Percentiles rank a stretch among this genome's conserved stretches.
Conservation (phyloP, 2,329 filamentous ascomycete genomes). For the Diatrype stigma region DNA sequence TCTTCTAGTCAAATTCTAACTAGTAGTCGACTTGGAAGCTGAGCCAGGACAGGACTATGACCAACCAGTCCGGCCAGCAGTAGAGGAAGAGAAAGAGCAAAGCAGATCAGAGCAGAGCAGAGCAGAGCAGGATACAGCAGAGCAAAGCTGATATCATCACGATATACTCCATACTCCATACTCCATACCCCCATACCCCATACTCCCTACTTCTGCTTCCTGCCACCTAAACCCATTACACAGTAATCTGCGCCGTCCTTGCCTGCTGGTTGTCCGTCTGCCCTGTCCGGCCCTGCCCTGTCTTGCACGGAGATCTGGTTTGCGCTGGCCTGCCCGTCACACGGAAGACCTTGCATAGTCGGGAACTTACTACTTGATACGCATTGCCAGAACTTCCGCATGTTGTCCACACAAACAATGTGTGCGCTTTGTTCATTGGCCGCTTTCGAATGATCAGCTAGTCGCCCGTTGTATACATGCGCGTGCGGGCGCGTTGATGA, state of each 20-base stretch:
- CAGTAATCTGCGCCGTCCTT: not conserved
- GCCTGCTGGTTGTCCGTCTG: not conserved
- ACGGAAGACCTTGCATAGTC: not conserved
- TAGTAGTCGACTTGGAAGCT: no score
- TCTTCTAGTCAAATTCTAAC: no score
- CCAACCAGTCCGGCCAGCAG: no score
- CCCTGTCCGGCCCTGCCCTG: not conserved
- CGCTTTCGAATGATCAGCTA: not conserved
- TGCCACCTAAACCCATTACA: not conserved
- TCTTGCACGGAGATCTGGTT: not conserved
- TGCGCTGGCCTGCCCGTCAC: not conserved
- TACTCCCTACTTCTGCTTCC: no score
- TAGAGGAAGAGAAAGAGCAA: no score
- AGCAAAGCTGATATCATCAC: not conserved
- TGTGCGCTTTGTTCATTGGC: not conserved
- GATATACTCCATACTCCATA: no score
- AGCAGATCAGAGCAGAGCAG: not conserved
- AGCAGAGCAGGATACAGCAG: not conserved
- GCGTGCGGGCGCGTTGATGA: conserved; percentile 1
- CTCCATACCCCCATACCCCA: no score
- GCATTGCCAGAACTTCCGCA: not conserved
- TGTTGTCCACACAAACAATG: not conserved
- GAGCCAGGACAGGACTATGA: no score
- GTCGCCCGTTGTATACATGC: not conserved
- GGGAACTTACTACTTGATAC: not conserved